These are phyloP conservation scores for Triticum dicoccoides DNA, from an alignment of 176 grass and related monocot species.

Conservation along the genomic window DNA sequence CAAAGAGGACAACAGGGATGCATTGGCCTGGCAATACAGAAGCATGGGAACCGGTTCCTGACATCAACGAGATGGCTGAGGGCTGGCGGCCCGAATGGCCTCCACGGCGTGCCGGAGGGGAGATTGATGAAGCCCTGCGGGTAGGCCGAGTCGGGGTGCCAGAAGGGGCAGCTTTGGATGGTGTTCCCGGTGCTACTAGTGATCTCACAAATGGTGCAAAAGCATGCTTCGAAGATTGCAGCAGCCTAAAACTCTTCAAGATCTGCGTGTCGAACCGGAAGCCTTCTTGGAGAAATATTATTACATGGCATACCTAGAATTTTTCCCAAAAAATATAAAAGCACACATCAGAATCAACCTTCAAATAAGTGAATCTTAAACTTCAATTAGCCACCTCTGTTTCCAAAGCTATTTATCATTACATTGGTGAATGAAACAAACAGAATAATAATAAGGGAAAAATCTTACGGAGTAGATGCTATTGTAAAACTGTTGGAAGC, in stretches of 20 bases:
- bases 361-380: constrained; percentile 20
- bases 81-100: constrained; percentile 41
- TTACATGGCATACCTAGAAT: constrained; percentile 84
- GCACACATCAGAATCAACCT: background rate
- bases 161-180: constrained; percentile 34
- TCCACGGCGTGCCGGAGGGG: constrained; percentile 50
- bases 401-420: background rate
- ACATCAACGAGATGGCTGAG: constrained; percentile 71
- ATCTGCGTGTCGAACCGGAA: constrained; percentile 60
- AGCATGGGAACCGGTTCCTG: constrained; percentile 48
- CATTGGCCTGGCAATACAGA: constrained; percentile 65
- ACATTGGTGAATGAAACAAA: background rate
- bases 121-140: constrained; percentile 49
- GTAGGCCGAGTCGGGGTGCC: constrained; percentile 31
- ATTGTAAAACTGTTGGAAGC: background rate
- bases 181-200: constrained; percentile 39
- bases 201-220: constrained; percentile 61
- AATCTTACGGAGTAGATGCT: too few species aligned
- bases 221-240: constrained; percentile 89
- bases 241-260: constrained; percentile 72
- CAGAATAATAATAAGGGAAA: background rate
- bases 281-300: constrained; percentile 89
- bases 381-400: background rate
- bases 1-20: constrained; percentile 86
- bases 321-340: background rate